Evolutionary conservation across 2,329 filamentous ascomycete species (phyloP).

Genomic region (Verticillium nubilum): DNA sequence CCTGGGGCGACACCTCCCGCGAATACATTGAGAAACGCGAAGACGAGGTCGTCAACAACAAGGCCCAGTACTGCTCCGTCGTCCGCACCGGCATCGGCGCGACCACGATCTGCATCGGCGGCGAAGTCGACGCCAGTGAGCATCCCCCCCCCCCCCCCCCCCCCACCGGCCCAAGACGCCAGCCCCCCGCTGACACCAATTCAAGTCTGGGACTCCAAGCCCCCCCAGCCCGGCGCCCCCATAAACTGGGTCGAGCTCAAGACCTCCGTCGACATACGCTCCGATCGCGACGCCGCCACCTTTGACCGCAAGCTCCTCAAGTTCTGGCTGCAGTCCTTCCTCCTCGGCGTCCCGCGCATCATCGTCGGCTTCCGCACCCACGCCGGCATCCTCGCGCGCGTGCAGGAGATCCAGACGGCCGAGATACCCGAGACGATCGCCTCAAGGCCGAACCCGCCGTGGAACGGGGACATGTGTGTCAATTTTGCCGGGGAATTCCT

Average conservation of each 20-base stretch:
- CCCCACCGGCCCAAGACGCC: neutral
- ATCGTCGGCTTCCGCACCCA: slow-evolving; percentile 81
- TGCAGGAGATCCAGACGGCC: slow-evolving; percentile 77
- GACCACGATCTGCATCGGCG: slow-evolving; percentile 71
- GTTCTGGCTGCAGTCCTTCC: slow-evolving; percentile 94
- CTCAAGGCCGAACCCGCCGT: slow-evolving; percentile 58
- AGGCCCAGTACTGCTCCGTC: slow-evolving; percentile 92
- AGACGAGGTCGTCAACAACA: slow-evolving; percentile 71
- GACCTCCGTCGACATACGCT: slow-evolving; percentile 69
- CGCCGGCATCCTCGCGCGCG: slow-evolving; percentile 62
- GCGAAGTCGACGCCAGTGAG: slow-evolving; percentile 86
- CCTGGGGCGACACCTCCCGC: slow-evolving; percentile 68
- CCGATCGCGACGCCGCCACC: slow-evolving; percentile 61
- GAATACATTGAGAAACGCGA: slow-evolving; percentile 76
- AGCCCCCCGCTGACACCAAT: neutral
- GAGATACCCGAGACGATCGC: slow-evolving; percentile 73
- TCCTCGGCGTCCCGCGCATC: slow-evolving; percentile 87
- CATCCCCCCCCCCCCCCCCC: slow-evolving; percentile 9
- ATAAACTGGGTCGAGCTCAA: slow-evolving; percentile 96
- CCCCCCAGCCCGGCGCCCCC: slow-evolving; percentile 54
- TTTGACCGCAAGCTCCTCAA: slow-evolving; percentile 91
- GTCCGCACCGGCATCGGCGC: slow-evolving; percentile 83
- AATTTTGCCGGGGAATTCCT: slow-evolving; percentile 80
- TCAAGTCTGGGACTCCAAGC: slow-evolving; percentile 79
- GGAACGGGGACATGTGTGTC: slow-evolving; percentile 92